Conservation (phyloP, 1,284 basidiomycete genomes). For the Kalmanozyma brasiliensis region DNA sequence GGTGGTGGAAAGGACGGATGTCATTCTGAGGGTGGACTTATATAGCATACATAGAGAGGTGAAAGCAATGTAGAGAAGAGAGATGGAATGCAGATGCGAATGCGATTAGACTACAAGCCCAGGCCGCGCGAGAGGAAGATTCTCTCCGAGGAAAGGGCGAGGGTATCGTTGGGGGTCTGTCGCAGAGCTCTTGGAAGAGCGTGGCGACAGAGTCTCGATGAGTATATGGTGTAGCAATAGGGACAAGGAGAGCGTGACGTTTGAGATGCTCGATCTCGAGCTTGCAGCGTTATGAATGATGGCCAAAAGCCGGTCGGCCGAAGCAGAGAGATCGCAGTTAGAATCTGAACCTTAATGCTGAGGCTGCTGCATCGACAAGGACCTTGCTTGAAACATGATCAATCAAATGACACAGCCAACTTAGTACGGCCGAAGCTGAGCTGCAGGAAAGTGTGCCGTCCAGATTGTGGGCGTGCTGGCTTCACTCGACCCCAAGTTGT, state of each 20-base stretch:
- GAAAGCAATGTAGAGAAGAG: background rate
- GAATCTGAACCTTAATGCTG: background rate
- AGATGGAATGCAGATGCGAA: slow-evolving; percentile 10
- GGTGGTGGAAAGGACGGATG: background rate
- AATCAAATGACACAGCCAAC: background rate
- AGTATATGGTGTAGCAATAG: slow-evolving; percentile 27
- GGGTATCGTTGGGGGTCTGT: slow-evolving; percentile 27
- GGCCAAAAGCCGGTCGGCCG: background rate
- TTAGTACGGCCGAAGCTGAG: slow-evolving; percentile 49
- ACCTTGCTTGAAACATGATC: background rate
- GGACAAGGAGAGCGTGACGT: background rate
- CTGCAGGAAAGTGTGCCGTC: slow-evolving; percentile 43
- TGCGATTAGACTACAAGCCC: slow-evolving; percentile 20
- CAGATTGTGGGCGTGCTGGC: slow-evolving; percentile 39
- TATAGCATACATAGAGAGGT: slow-evolving; percentile 12
- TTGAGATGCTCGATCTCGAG: background rate
- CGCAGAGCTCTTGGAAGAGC: background rate
- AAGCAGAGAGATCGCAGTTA: background rate
- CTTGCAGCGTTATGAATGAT: slow-evolving; percentile 4
- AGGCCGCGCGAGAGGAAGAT: background rate
- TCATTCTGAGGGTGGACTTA: slow-evolving; percentile 1
- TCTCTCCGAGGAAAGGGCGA: background rate
- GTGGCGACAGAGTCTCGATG: slow-evolving; percentile 9
- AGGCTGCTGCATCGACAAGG: background rate
- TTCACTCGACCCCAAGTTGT: slow-evolving; percentile 19